A percentile compares a stretch with the other conserved stretches of the same genome.
phyloP scores from a whole-genome alignment of 768 basidiomycete species.

The Albatrellus ellisii region DNA sequence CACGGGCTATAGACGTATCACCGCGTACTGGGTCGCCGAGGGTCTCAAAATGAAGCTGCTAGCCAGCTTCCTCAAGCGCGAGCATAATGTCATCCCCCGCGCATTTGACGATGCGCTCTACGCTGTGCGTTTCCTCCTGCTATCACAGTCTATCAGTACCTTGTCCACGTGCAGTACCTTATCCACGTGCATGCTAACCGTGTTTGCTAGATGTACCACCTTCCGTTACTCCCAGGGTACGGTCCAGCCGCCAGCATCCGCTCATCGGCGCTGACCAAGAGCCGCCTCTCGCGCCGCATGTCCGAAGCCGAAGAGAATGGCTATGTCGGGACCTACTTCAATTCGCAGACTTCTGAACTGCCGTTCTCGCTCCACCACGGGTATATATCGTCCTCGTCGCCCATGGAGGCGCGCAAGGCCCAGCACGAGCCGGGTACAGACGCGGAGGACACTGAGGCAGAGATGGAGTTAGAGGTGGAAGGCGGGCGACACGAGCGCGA shows the following conservation, averaged over 20 bases:
- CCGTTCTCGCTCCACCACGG: constrained; percentile 29
- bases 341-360: constrained; percentile 17
- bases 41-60: constrained; percentile 75
- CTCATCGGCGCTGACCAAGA: constrained; percentile 50
- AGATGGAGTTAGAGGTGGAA: not conserved
- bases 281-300: constrained; percentile 48
- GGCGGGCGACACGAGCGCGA: not conserved
- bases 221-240: constrained; percentile 87
- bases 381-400: constrained; percentile 32
- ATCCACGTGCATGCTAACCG: not conserved
- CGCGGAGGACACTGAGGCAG: constrained; percentile 2
- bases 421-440: not conserved
- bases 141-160: constrained; percentile 1
- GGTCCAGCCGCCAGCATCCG: constrained; percentile 74
- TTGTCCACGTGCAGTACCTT: too few species aligned
- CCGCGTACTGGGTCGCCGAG: constrained; percentile 84
- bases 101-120: constrained; percentile 92
- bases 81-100: constrained; percentile 81
- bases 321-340: constrained; percentile 79
- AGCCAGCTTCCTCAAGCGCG: constrained; percentile 78
- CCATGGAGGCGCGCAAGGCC: not conserved
- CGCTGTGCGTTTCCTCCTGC: constrained; percentile 48
- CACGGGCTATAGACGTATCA: constrained; percentile 70
- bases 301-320: constrained; percentile 86
- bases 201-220: constrained; percentile 66